Evolutionary conservation across 2,329 filamentous ascomycete species (phyloP).

Genomic region (Alternaria panax): DNA sequence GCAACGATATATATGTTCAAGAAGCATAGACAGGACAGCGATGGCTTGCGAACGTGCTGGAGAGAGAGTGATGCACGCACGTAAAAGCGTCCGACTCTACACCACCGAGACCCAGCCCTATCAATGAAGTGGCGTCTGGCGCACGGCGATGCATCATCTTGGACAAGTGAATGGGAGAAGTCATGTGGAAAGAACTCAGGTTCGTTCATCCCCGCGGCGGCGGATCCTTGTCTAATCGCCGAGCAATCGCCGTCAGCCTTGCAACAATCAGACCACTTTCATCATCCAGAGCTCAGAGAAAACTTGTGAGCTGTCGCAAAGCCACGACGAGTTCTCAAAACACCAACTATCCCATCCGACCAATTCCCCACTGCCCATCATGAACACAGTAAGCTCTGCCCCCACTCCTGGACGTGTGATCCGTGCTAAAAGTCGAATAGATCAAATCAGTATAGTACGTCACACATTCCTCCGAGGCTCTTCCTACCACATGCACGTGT

Average conservation of each 20-base stretch:
- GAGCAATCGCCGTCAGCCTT: slow-evolving; percentile 20
- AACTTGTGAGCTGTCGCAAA: slow-evolving; percentile 20
- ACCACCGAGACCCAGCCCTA: not conserved
- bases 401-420: not conserved
- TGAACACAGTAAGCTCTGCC: slow-evolving; percentile 60
- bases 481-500: not conserved
- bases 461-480: slow-evolving; percentile 17
- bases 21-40: no score
- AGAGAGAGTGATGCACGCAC: no score
- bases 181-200: not conserved
- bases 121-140: not conserved
- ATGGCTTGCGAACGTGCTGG: no score
- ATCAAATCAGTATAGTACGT: slow-evolving; percentile 66
- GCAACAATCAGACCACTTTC: slow-evolving; percentile 43
- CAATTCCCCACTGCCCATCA: slow-evolving; percentile 31
- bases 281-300: slow-evolving; percentile 27
- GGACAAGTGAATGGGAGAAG: not conserved
- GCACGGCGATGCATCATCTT: not conserved
- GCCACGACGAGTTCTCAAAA: slow-evolving; percentile 7
- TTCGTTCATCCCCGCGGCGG: not conserved
- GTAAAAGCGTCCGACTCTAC: no score
- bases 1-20: no score
- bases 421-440: slow-evolving; percentile 40
- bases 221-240: slow-evolving; percentile 4
- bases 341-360: not conserved